phyloP scores from a whole-genome alignment of 177 flowering plant genomes.

The Vitis hybrid region DNA sequence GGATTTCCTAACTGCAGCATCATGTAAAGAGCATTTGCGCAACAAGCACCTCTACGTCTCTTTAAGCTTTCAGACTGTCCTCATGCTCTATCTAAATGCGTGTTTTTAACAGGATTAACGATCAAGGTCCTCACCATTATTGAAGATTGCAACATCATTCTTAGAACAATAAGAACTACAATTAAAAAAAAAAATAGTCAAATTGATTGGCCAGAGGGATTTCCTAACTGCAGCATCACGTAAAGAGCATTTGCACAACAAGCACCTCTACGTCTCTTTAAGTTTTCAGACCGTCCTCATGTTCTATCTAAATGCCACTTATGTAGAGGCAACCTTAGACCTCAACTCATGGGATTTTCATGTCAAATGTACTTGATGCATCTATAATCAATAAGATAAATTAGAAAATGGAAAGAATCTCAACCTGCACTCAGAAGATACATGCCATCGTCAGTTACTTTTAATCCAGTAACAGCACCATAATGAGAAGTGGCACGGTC shows the following conservation, averaged over 20 bases:
- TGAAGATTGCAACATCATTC: too few species aligned
- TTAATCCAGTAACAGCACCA: slow-evolving; percentile 88
- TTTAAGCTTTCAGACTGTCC: not conserved
- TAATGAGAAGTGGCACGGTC: slow-evolving; percentile 93
- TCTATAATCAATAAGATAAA: not conserved
- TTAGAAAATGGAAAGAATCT: not conserved
- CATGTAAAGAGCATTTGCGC: not conserved
- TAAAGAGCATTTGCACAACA: not conserved
- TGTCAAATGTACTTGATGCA: not conserved
- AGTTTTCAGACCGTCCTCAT: not conserved
- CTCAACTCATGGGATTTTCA: not conserved
- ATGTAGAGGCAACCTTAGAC: not conserved
- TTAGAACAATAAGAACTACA: not conserved
- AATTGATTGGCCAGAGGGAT: not conserved
- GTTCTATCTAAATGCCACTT: not conserved
- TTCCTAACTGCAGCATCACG: not conserved
- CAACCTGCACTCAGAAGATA: slow-evolving; percentile 96
- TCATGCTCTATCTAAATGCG: not conserved
- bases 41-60: not conserved
- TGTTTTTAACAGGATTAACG: too few species aligned
- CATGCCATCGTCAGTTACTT: slow-evolving; percentile 85
- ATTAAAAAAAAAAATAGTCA: not conserved
- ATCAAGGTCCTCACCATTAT: too few species aligned
- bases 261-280: not conserved
- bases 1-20: not conserved